phyloP scores from a whole-genome alignment of 2,329 filamentous ascomycete genomes.

The Scedosporium dehoogii region DNA sequence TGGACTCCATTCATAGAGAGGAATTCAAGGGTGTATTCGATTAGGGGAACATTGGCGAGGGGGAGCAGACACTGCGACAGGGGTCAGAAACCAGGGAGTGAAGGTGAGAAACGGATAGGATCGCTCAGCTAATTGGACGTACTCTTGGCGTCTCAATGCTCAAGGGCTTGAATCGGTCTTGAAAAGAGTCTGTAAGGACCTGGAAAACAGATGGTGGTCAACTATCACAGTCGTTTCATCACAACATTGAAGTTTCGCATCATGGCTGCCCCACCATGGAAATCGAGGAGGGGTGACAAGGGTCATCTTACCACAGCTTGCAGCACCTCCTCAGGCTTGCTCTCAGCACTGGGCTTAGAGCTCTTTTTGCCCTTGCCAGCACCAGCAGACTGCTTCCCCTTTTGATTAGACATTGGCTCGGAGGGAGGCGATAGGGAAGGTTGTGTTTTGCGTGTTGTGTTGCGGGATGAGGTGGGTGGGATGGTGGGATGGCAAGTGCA shows the following conservation, averaged over 20 bases:
- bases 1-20: slow-evolving; percentile 92
- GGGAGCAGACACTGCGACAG: slow-evolving; percentile 73
- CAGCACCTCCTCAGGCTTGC: slow-evolving; percentile 47
- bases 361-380: slow-evolving; percentile 43
- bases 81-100: neutral
- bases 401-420: slow-evolving; percentile 22
- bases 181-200: slow-evolving; percentile 90
- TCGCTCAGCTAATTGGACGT: slow-evolving; percentile 21
- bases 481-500: neutral
- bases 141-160: slow-evolving; percentile 82
- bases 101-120: neutral
- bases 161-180: slow-evolving; percentile 83
- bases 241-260: neutral
- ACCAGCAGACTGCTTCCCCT: slow-evolving; percentile 14
- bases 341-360: slow-evolving; percentile 39
- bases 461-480: too few relatives aligned
- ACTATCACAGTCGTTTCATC: neutral
- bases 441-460: too few relatives aligned
- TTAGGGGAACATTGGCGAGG: slow-evolving; percentile 84
- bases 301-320: slow-evolving; percentile 43
- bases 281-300: slow-evolving; percentile 4
- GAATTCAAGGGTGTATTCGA: slow-evolving; percentile 96
- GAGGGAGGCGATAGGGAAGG: neutral
- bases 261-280: neutral
- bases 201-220: slow-evolving; percentile 22